Evolutionary conservation across 371 early-diverging fungal genomes (phyloP), one percentile per base, ranked within the genome.

Genomic region (Syncephalis fuscata): DNA sequence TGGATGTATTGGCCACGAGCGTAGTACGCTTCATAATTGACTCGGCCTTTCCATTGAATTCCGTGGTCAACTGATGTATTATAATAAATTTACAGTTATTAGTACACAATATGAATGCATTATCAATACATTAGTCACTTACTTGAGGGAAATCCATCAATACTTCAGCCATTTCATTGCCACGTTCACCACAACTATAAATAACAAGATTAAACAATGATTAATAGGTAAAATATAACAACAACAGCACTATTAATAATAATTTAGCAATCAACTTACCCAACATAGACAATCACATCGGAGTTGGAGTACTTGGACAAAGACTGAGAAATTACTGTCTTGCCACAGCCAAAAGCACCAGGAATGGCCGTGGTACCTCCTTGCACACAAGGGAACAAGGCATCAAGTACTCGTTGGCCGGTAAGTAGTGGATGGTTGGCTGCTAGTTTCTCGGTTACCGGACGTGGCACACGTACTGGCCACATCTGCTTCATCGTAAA

Each of bases 91-190:
- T 53, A 48, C 22, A 1, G n/a, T 50, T 20, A 19, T 45, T 47
- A 17, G n/a, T 50, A 48, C 47, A 11, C 3, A 22, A 16, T 32
- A 23, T 25, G 16, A 10, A 16, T 36, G 49, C 19, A 40, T 39
- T 37, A n/a, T n/a, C n/a, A n/a, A n/a, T n/a, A n/a, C n/a, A n/a
- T n/a, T n/a, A n/a, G 37, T 14, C 8, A 11, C 48, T 37, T 63
- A 76, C 69, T 62, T 88, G 82, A 21, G 99, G 99, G 84, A 99
- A 99, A 62, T 99, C 99, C 97, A 95, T 96, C 64, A 99, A 74
- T 46, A 99, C 99, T 75, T 99, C 99, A 61, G 99, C 98, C 99
- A 99, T 99, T 64, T 99, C 99, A 57, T 99, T 99, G 52, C 99
- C 99, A 64, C 99, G 86, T 70, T 99, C 99, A 57, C 99, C 99